Evolutionary conservation across 495 filamentous ascomycete genomes (phyloP).

Genomic region (Lasiosphaeriaceae sp.): DNA sequence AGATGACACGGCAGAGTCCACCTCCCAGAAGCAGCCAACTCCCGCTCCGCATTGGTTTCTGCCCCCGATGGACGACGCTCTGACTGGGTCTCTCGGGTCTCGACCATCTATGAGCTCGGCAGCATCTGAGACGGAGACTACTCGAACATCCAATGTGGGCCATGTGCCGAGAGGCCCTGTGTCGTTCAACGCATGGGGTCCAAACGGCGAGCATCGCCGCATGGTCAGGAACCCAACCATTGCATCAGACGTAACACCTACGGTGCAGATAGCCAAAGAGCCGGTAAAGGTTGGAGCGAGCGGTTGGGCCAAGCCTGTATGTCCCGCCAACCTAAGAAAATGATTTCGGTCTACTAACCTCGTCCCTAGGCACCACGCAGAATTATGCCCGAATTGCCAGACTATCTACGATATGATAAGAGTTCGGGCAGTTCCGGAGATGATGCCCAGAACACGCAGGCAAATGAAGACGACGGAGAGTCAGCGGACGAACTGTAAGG

Average conservation of each 20-base stretch:
- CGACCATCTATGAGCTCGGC: background rate
- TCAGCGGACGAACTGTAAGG: background rate
- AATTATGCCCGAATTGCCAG: conserved; percentile 6
- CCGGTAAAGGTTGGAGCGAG: background rate
- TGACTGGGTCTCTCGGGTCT: background rate
- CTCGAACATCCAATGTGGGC: too few relatives aligned
- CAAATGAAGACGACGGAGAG: background rate
- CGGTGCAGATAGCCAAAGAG: background rate
- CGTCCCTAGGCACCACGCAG: conserved; percentile 7
- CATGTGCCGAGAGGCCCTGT: background rate
- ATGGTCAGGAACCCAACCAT: conserved; percentile 8
- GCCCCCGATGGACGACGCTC: background rate
- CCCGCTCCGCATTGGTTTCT: conserved; percentile 9
- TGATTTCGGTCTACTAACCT: background rate
- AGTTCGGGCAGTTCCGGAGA: background rate
- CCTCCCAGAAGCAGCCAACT: background rate
- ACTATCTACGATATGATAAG: conserved; percentile 8
- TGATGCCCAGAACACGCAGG: background rate
- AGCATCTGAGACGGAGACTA: background rate
- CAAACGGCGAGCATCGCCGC: conserved; percentile 7
- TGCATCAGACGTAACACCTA: background rate
- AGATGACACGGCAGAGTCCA: background rate
- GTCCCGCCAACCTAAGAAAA: background rate
- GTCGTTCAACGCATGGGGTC: conserved; percentile 15
- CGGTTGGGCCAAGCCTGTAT: conserved; percentile 17